These are phyloP conservation scores for Phytophthora lateralis DNA, from an alignment of 352 stramenopile genomes.

Conservation along the genomic window DNA sequence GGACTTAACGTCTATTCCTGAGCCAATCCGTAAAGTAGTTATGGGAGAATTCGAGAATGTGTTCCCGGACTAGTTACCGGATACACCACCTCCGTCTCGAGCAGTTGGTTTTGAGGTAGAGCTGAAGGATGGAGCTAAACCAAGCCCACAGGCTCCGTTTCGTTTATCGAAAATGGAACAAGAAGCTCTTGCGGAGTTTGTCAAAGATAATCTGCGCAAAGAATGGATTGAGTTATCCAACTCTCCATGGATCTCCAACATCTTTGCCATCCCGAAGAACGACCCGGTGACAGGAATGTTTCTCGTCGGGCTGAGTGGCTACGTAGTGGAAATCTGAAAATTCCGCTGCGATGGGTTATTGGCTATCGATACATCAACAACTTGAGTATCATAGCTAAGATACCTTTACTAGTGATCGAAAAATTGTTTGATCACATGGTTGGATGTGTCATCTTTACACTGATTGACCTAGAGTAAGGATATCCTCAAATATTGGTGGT, in stretches of 20 bases:
- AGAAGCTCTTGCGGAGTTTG: constrained; percentile 13
- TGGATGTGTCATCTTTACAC: constrained; percentile 14
- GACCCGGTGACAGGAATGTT: not conserved
- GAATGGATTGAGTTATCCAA: constrained; percentile 14
- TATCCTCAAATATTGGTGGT: constrained; percentile 47
- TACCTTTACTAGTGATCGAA: constrained; percentile 20
- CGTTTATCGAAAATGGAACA: constrained; percentile 21
- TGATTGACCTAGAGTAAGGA: constrained; percentile 35
- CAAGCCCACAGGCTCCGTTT: constrained; percentile 11
- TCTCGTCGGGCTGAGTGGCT: constrained; percentile 10
- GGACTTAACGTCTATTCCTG: constrained; percentile 1
- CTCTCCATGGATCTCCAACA: constrained; percentile 13
- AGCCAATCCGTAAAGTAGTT: constrained; percentile 9
- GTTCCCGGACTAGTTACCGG: constrained; percentile 15
- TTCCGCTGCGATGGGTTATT: constrained; percentile 18
- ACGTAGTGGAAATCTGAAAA: constrained; percentile 11
- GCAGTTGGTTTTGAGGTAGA: constrained; percentile 19
- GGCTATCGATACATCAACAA: constrained; percentile 23
- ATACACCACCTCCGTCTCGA: constrained; percentile 10
- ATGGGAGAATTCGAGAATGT: constrained; percentile 14
- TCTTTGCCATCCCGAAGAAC: constrained; percentile 16
- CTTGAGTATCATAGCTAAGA: constrained; percentile 17
- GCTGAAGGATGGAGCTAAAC: constrained; percentile 15
- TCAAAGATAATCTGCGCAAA: constrained; percentile 17
- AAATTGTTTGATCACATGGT: constrained; percentile 26